Conservation (phyloP, 2,329 filamentous ascomycete genomes). For the Diaporthe vaccinii region DNA sequence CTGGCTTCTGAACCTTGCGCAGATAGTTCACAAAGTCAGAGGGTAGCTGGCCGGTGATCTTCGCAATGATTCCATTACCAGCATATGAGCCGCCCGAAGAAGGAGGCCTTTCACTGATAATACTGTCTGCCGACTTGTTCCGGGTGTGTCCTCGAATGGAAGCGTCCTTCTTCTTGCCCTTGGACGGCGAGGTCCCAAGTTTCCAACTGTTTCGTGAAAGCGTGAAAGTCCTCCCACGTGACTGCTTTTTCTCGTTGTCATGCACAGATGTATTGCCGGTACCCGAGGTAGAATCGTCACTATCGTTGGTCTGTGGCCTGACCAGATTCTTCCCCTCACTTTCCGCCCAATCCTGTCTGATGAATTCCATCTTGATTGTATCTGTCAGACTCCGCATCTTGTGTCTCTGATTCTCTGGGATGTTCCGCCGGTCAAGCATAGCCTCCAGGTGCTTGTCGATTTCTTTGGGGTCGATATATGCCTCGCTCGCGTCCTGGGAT, state of each 20-base stretch:
- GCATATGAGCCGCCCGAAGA: constrained; percentile 65
- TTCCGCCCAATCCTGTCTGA: constrained; percentile 87
- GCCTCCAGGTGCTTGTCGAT: constrained; percentile 71
- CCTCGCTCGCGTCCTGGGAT: constrained; percentile 62
- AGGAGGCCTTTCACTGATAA: constrained; percentile 71
- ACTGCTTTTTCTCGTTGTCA: constrained; percentile 65
- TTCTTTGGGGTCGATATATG: constrained; percentile 64
- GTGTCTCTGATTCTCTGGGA: constrained; percentile 92
- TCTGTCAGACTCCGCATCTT: constrained; percentile 93
- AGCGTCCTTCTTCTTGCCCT: constrained; percentile 79
- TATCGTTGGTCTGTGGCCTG: constrained; percentile 60
- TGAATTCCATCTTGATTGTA: constrained; percentile 95
- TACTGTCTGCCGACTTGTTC: constrained; percentile 80
- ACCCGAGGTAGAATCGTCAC: constrained; percentile 51
- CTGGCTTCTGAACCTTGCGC: constrained; percentile 83
- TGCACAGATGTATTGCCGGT: constrained; percentile 49
- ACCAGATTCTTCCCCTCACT: constrained; percentile 66
- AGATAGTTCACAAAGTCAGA: constrained; percentile 90
- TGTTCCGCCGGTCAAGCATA: constrained; percentile 87
- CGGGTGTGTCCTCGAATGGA: constrained; percentile 75
- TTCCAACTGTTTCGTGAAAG: constrained; percentile 73
- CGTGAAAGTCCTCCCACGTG: constrained; percentile 83
- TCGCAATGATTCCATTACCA: constrained; percentile 71
- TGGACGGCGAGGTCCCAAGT: constrained; percentile 77
- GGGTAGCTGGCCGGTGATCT: constrained; percentile 81